Percentiles rank a stretch among this genome's conserved stretches.
phyloP scores from a whole-genome alignment of 2,329 filamentous ascomycete genomes.

The Neofusicoccum kwambonambiense region DNA sequence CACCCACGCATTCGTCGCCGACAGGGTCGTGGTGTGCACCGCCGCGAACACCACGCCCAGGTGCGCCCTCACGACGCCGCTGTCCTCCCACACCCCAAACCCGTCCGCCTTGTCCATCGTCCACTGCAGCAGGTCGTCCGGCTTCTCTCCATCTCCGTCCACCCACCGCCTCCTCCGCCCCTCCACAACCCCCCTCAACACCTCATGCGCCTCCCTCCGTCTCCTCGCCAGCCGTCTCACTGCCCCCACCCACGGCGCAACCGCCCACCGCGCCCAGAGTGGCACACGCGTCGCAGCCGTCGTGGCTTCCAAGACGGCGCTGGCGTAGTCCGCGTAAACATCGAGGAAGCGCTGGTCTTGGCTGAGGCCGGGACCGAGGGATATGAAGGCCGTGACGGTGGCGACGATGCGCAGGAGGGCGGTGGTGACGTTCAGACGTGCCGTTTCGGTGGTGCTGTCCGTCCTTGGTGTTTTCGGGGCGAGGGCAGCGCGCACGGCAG shows the following conservation, averaged over 20 bases:
- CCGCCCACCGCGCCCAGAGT: background rate
- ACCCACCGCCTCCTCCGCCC: background rate
- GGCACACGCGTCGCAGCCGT: conserved; percentile 31
- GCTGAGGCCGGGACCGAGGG: conserved; percentile 33
- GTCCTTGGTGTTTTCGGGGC: conserved; percentile 23
- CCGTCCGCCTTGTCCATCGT: conserved; percentile 28
- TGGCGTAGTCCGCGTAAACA: conserved; percentile 30
- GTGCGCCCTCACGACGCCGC: conserved; percentile 22
- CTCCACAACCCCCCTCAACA: conserved; percentile 13
- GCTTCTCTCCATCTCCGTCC: conserved; percentile 23
- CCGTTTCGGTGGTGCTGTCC: conserved; percentile 24
- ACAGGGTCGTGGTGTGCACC: conserved; percentile 33
- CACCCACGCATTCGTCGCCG: conserved; percentile 25
- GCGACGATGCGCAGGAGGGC: conserved; percentile 31
- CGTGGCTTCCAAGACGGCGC: conserved; percentile 31
- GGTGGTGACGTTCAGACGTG: conserved; percentile 26
- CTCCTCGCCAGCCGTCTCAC: background rate
- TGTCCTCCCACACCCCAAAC: conserved; percentile 18
- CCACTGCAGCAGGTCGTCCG: conserved; percentile 41
- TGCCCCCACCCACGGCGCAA: background rate
- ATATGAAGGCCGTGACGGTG: conserved; percentile 34
- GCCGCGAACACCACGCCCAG: conserved; percentile 31
- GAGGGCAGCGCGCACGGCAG: conserved; percentile 26
- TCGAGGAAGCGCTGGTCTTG: conserved; percentile 32
- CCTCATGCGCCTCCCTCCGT: conserved; percentile 25